Evolutionary conservation across 1,139 yeast species (phyloP).

Genomic region (Pichia sp.): DNA sequence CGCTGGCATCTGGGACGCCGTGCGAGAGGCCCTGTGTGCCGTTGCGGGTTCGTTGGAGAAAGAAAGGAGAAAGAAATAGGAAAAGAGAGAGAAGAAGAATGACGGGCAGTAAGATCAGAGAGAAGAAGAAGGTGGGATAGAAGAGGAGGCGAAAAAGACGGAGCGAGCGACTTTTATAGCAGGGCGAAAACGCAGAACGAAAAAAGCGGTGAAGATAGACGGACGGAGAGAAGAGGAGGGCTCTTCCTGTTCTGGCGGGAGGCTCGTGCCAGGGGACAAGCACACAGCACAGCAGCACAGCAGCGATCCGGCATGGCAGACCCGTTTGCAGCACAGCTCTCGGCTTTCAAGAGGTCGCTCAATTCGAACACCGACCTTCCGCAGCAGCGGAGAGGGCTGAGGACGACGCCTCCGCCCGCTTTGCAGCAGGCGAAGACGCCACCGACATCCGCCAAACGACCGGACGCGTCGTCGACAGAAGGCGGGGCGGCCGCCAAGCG

Average conservation of each 20-base stretch:
- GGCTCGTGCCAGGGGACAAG: too few species aligned
- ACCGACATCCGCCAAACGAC: neutral
- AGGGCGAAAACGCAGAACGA: neutral
- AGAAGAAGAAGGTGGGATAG: neutral
- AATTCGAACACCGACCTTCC: constrained; percentile 27
- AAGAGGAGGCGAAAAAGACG: neutral
- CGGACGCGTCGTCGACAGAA: constrained; percentile 10
- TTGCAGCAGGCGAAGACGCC: neutral
- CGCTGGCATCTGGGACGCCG: constrained; percentile 8
- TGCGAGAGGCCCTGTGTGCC: constrained; percentile 6
- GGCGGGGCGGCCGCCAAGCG: neutral
- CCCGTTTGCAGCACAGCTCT: constrained; percentile 45
- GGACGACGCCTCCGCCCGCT: neutral
- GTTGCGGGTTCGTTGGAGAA: neutral
- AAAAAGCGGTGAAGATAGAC: too few species aligned
- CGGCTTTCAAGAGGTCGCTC: constrained; percentile 57
- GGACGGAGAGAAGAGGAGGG: too few species aligned
- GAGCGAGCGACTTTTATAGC: neutral
- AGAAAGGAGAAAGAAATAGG: neutral
- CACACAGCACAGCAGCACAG: neutral
- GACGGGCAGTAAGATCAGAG: neutral
- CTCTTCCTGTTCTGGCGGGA: neutral
- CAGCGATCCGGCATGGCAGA: constrained; percentile 32
- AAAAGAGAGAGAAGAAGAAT: neutral
- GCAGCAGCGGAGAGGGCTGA: constrained; percentile 15